These are phyloP conservation scores for Didymella lethalis DNA, from an alignment of 2,329 filamentous ascomycete species.

Conservation along the genomic window DNA sequence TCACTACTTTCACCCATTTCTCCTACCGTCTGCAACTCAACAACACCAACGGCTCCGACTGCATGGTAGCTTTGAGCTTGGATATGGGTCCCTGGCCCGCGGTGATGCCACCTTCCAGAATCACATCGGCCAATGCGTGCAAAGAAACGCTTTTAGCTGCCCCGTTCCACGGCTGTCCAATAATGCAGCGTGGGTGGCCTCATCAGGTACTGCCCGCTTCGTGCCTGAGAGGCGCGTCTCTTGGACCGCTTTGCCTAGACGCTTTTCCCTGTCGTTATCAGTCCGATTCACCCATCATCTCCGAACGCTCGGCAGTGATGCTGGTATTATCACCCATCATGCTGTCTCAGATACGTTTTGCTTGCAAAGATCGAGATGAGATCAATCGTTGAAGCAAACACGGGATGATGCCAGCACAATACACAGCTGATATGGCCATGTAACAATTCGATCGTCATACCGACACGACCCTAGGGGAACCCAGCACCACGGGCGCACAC, in stretches of 20 bases:
- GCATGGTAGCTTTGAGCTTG: constrained; percentile 11
- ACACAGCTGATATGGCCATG: neutral
- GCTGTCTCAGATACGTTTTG: constrained; percentile 18
- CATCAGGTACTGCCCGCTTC: constrained; percentile 10
- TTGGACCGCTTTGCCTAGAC: constrained; percentile 4
- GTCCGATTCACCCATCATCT: constrained; percentile 15
- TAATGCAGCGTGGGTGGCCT: constrained; percentile 12
- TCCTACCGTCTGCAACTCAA: constrained; percentile 15
- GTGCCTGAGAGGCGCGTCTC: constrained; percentile 12
- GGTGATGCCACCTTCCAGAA: constrained; percentile 19
- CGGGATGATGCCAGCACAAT: constrained; percentile 5
- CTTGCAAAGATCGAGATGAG: constrained; percentile 1
- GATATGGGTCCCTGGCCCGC: neutral
- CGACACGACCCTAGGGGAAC: constrained; percentile 2
- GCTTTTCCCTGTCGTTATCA: constrained; percentile 10
- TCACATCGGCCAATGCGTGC: constrained; percentile 8
- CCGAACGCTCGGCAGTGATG: constrained; percentile 10
- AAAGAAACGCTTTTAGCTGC: constrained; percentile 1
- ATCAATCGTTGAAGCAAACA: neutral
- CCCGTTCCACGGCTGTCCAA: constrained; percentile 7
- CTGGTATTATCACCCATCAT: constrained; percentile 12
- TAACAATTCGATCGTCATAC: constrained; percentile 13
- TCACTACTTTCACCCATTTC: constrained; percentile 15
- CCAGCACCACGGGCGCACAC: constrained; percentile 11
- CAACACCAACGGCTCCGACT: constrained; percentile 16